Evolutionary conservation across 148 eudicot genomes (phyloP).

Genomic region (Gaultheria prostrata): DNA sequence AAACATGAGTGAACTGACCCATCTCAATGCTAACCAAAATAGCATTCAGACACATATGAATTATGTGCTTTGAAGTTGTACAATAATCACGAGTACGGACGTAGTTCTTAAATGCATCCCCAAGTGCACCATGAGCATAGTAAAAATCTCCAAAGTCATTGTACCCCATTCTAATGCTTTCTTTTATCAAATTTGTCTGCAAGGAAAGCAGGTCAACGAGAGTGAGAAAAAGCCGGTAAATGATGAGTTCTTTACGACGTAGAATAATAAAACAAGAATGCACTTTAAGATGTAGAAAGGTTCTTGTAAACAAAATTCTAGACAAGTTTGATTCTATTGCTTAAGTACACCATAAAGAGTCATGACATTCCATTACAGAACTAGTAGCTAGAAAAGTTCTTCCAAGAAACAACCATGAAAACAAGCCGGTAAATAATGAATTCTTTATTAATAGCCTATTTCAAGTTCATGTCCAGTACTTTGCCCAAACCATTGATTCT

Average conservation of each 20-base stretch:
- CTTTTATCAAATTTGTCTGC: constrained; percentile 97
- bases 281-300: background rate
- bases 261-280: background rate
- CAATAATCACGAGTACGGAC: constrained; percentile 98
- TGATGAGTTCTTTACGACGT: no score
- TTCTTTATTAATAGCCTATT: background rate
- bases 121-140: constrained; percentile 81
- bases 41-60: constrained; percentile 88
- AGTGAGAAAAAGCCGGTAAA: no score
- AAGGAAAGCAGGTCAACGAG: constrained; percentile 10
- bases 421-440: background rate
- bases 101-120: constrained; percentile 89
- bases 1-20: constrained; percentile 89
- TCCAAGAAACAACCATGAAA: background rate
- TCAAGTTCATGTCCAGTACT: background rate
- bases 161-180: constrained; percentile 98
- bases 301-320: background rate
- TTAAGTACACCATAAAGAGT: background rate
- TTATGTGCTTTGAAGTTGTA: constrained; percentile 85
- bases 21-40: constrained; percentile 94
- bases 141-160: constrained; percentile 93
- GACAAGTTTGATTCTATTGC: background rate
- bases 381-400: background rate
- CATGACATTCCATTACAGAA: background rate
- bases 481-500: background rate